A percentile compares a stretch with the other conserved stretches of the same genome.
phyloP scores from a whole-genome alignment of 768 basidiomycete species.

The Mycena galericulata region DNA sequence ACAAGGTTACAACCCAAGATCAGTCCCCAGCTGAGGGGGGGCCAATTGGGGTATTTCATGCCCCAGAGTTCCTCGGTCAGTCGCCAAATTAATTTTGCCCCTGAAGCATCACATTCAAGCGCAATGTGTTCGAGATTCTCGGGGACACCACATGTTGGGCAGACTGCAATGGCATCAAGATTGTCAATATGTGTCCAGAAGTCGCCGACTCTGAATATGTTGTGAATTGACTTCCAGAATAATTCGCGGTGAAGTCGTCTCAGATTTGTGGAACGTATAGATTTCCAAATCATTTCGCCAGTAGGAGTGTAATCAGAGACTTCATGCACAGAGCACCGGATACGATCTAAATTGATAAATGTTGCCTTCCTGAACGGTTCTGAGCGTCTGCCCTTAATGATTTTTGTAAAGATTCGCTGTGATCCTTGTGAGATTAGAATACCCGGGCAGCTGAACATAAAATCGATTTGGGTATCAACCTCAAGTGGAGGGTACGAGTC shows the following conservation, averaged over 20 bases:
- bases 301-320: too few species aligned
- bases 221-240: constrained; percentile 25
- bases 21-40: not conserved
- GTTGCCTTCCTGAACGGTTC: too few species aligned
- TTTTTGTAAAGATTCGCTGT: too few species aligned
- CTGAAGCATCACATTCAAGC: not conserved
- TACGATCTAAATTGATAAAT: too few species aligned
- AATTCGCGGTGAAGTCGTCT: not conserved
- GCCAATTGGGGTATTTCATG: not conserved
- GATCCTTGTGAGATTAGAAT: too few species aligned
- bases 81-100: not conserved
- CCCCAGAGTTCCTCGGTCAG: constrained; percentile 11
- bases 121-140: constrained; percentile 35
- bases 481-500: too few species aligned
- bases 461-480: too few species aligned
- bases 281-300: constrained; percentile 18
- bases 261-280: not conserved
- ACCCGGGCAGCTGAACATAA: too few species aligned
- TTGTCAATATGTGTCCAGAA: constrained; percentile 32
- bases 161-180: not conserved
- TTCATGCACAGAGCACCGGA: too few species aligned
- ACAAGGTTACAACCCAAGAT: constrained; percentile 6
- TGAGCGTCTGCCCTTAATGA: too few species aligned
- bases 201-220: constrained; percentile 16
- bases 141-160: not conserved